Base-by-base conservation (phyloP, 139 green algal species). In the Tetratostichococcus sp. region DNA sequence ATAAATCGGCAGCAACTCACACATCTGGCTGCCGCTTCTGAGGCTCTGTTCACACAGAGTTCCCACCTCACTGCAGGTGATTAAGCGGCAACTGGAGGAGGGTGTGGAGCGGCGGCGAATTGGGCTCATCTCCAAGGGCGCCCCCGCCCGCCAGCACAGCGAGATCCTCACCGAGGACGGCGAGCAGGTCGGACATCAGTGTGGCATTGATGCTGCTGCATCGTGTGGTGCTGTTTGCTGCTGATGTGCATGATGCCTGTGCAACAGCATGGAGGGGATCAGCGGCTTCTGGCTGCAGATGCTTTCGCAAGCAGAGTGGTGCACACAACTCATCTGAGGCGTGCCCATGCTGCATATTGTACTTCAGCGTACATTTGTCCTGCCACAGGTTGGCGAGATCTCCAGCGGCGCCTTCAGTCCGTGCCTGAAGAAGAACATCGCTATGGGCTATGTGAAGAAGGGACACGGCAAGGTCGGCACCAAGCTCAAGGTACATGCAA, bases 371-470 rank as follows among this genome's bases (percentile, higher is more conserved):
- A n/a, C n/a, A n/a, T n/a, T n/a, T n/a, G n/a, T n/a, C n/a, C n/a
- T n/a, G n/a, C n/a, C n/a, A n/a, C 39, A 91, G 83, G 79, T 95
- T 43, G 94, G 96, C 23, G 90, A 97, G 81, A 83, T 99, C 17
- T 97, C 95, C 43, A 93, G 82, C 58, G 96, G 96, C 34, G 95
- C 90, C 1, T 97, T 97, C 87, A 94, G 84, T 77, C 96, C 96
- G 43, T 93, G 85, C 84, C 79, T 99, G 32, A 96, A 97, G 82
- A 97, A 98, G 85, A 98, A 98, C 87, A 93, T 99, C 62, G 91
- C 91, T 28, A 99, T 99, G 96, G 96, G 96, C 0, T 99, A 99
- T 72, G 91, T 99, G 25, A 79, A 94, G 30, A 98, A 96, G 85
- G 84, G 80, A 1, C 78, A 86, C 39, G 89, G 86, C 83, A 99